phyloP scores from a whole-genome alignment of 2,329 filamentous ascomycete species.

The Claviceps purpurea region DNA sequence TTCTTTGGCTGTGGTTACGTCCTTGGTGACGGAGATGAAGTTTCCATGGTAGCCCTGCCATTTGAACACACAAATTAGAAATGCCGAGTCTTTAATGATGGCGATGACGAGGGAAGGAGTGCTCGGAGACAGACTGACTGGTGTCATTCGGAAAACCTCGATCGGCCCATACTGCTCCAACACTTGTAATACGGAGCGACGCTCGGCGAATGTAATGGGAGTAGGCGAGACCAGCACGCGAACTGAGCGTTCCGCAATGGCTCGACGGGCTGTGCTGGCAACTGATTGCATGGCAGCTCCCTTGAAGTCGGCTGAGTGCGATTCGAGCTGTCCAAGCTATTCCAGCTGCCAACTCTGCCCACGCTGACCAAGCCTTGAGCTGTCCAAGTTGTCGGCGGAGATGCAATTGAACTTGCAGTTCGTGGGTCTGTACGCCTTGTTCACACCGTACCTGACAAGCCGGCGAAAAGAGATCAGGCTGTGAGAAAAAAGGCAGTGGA shows the following conservation, averaged over 20 bases:
- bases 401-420: too few species aligned
- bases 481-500: neutral
- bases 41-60: constrained; percentile 31
- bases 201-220: constrained; percentile 38
- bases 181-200: constrained; percentile 39
- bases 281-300: constrained; percentile 6
- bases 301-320: neutral
- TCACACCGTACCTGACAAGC: too few species aligned
- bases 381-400: too few species aligned
- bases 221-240: constrained; percentile 38
- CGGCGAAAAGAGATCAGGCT: neutral
- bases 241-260: constrained; percentile 25
- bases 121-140: constrained; percentile 4
- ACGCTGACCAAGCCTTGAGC: too few species aligned
- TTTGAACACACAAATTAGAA: neutral
- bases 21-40: constrained; percentile 36
- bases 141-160: constrained; percentile 34
- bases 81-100: neutral
- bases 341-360: too few species aligned
- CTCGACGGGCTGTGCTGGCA: constrained; percentile 5
- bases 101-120: neutral
- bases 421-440: too few species aligned
- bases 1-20: constrained; percentile 21
- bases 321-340: neutral
- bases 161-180: constrained; percentile 36